Percentiles rank a stretch among this genome's conserved stretches.
phyloP scores from a whole-genome alignment of 306 rosid species.

The Leucaena leucocephala region DNA sequence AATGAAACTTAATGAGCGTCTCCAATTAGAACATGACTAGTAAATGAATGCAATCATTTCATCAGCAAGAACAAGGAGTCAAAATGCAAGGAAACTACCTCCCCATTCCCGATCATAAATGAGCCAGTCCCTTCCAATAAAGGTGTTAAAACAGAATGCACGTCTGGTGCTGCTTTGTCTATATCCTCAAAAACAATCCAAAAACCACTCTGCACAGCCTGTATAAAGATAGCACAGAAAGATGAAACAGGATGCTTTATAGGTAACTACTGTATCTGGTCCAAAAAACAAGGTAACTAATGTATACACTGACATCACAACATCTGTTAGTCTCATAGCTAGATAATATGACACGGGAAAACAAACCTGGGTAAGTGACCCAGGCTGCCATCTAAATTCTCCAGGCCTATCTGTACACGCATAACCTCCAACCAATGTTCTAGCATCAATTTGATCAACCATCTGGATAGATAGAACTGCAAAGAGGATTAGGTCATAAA shows the following conservation, averaged over 20 bases:
- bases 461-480: constrained; percentile 86
- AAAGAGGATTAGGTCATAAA: constrained; percentile 30
- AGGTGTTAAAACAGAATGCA: constrained; percentile 72
- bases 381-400: constrained; percentile 96
- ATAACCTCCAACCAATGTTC: constrained; percentile 80
- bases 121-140: constrained; percentile 71
- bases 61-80: neutral
- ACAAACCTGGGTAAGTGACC: constrained; percentile 92
- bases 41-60: constrained; percentile 1
- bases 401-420: constrained; percentile 89
- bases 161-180: constrained; percentile 90
- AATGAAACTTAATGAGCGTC: constrained; percentile 1
- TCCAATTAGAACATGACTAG: neutral
- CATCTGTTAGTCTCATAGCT: neutral
- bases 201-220: constrained; percentile 86
- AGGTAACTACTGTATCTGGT: neutral
- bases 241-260: constrained; percentile 2
- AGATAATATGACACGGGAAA: constrained; percentile 24
- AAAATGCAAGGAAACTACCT: constrained; percentile 54
- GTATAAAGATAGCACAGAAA: constrained; percentile 27
- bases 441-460: constrained; percentile 95
- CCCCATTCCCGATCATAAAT: constrained; percentile 77
- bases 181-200: constrained; percentile 97
- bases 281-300: neutral
- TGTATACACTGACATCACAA: constrained; percentile 6